Base-by-base conservation (phyloP, 257 asterid genomes). In the Henckelia pumila region DNA sequence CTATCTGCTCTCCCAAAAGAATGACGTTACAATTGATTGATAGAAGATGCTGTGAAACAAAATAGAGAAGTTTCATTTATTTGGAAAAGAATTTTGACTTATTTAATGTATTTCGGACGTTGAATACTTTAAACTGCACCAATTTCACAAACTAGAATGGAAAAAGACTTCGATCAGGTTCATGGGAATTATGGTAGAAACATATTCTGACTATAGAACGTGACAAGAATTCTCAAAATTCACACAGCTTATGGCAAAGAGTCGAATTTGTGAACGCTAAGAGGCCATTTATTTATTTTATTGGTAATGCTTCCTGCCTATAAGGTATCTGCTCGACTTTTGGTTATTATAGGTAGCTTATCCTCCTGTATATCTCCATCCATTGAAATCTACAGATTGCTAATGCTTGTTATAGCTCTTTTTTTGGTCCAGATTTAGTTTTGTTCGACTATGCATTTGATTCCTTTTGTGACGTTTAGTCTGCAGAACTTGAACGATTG, bases 401-500 rank as follows among this genome's bases (percentile, higher is more conserved):
- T 69, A 16, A 44, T 67, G 16, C 33, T 32, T 70, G 64, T 19
- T 63, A 21, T 66, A 14, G 8, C 21, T 13, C 40, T 61, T 13
- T 16, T 60, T 20, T 69, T n/a, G 35, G 19, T 50, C 30, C 44
- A 35, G 47, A 35, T 35, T 35, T 23, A 40, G 50, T 11, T 37
- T 69, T 30, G 17, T 55, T 72, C 61, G 21, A 49, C 67, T 67
- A 57, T 57, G 23, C 67, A 50, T 63, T 64, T 40, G 50, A 64
- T 56, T 66, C 56, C 70, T 76, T 59, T 33, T 35, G 23, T 69
- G 63, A 62, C 63, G 76, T 79, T 71, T 71, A 93, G 99, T 84
- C 95, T 26, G 95, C 85, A 71, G 88, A 88, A 74, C 97, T 93
- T 79, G 96, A 90, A 68, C 89, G 87, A 65, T 76, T 93, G 83